These are phyloP conservation scores for Podila horticola DNA, from an alignment of 192 early-diverging fungal species.

Conservation along the genomic window DNA sequence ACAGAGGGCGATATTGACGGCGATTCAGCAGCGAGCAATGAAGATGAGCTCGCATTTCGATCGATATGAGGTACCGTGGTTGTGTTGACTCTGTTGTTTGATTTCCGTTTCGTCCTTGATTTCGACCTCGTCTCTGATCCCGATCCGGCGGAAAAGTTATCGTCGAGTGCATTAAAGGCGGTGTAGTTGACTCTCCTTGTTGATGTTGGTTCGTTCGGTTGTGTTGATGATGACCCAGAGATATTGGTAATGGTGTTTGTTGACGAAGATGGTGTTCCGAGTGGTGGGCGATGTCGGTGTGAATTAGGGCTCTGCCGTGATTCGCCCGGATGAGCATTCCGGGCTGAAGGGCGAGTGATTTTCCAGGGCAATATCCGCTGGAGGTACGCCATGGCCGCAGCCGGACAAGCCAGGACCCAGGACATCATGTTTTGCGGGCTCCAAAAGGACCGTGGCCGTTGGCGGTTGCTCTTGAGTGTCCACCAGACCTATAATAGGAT, in stretches of 20 bases:
- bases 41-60: background rate
- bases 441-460: conserved; percentile 29
- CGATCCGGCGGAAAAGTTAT: conserved; percentile 43
- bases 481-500: conserved; percentile 20
- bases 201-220: background rate
- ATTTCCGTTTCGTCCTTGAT: conserved; percentile 22
- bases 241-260: background rate
- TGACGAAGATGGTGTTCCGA: background rate
- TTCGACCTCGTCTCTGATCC: conserved; percentile 41
- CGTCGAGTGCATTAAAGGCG: conserved; percentile 28
- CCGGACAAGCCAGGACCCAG: conserved; percentile 21
- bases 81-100: background rate
- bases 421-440: conserved; percentile 17
- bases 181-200: background rate
- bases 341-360: conserved; percentile 16
- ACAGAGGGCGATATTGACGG: background rate
- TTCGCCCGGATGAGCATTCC: conserved; percentile 17
- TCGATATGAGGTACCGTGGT: background rate
- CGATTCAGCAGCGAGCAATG: background rate
- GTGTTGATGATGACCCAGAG: background rate
- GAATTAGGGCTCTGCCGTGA: conserved; percentile 3
- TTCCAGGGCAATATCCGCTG: conserved; percentile 29
- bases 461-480: conserved; percentile 22
- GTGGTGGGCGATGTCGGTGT: background rate
- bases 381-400: conserved; percentile 4